Conservation (phyloP, 2,329 filamentous ascomycete genomes). For the Trichoderma harzianum region DNA sequence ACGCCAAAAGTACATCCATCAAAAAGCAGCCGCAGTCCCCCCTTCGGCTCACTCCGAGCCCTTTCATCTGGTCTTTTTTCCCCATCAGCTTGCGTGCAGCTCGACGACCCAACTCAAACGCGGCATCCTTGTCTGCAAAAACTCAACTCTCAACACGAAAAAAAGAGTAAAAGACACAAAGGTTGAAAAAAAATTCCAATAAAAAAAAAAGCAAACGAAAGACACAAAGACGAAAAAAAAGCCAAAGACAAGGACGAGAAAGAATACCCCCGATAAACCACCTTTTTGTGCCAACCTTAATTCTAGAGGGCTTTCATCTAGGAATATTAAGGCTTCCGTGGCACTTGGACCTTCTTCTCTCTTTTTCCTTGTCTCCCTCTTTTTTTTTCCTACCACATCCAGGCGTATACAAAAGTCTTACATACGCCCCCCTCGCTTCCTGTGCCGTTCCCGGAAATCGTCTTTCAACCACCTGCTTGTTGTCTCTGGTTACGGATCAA, state of each 20-base stretch:
- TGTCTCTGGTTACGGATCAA: slow-evolving; percentile 1
- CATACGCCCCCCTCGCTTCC: slow-evolving; percentile 1
- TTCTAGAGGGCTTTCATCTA: neutral
- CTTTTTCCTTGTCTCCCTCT: neutral
- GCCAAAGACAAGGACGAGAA: neutral
- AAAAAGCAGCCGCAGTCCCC: neutral
- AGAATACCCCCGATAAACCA: neutral
- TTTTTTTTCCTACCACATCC: neutral
- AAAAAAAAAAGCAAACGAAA: neutral
- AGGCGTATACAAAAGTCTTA: neutral
- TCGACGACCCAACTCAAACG: neutral
- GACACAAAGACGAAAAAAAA: neutral
- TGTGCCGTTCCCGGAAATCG: slow-evolving; percentile 13
- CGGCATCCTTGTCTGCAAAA: neutral
- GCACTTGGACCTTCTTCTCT: neutral
- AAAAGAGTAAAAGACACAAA: neutral
- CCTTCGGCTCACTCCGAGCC: neutral
- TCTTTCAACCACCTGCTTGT: slow-evolving; percentile 2
- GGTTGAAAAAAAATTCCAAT: neutral
- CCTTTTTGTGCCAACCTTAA: neutral
- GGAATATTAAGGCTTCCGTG: neutral
- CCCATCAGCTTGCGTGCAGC: neutral
- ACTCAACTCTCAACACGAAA: neutral
- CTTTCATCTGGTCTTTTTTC: neutral
- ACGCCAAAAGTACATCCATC: neutral